Conservation (phyloP, 2,329 filamentous ascomycete species). For the Anisogramma anomala region DNA sequence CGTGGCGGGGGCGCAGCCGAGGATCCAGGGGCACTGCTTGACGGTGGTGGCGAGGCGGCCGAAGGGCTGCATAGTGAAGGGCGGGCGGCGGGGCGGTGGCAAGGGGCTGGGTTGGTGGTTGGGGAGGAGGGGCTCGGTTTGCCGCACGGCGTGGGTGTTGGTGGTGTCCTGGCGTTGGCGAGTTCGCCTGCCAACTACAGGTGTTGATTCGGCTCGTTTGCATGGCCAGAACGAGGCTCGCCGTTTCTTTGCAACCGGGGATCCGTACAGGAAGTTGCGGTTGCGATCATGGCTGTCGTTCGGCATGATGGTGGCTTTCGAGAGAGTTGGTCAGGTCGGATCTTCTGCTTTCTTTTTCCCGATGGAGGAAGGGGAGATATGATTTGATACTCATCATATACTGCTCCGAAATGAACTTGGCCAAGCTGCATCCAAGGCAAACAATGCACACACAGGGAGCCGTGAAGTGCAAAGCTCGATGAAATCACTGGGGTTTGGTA, state of each 20-base stretch:
- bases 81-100: neutral
- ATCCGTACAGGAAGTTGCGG: slow-evolving; percentile 2
- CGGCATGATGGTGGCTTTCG: slow-evolving; percentile 1
- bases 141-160: neutral
- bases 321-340: neutral
- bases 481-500: too few relatives aligned
- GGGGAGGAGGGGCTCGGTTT: neutral
- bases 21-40: slow-evolving; percentile 10
- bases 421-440: too few relatives aligned
- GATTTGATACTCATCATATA: too few relatives aligned
- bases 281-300: neutral
- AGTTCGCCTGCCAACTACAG: neutral
- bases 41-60: slow-evolving; percentile 2
- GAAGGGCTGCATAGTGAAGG: slow-evolving; percentile 5
- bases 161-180: neutral
- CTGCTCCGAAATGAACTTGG: too few relatives aligned
- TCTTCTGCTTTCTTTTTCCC: too few relatives aligned
- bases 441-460: too few relatives aligned
- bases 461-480: too few relatives aligned
- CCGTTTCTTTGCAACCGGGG: neutral
- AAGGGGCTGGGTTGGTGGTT: neutral
- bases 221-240: slow-evolving; percentile 6
- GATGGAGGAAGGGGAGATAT: too few relatives aligned
- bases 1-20: neutral
- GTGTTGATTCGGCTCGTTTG: neutral